Evolutionary conservation across 2,329 filamentous ascomycete species (phyloP).

Genomic region (Ilyonectria robusta): DNA sequence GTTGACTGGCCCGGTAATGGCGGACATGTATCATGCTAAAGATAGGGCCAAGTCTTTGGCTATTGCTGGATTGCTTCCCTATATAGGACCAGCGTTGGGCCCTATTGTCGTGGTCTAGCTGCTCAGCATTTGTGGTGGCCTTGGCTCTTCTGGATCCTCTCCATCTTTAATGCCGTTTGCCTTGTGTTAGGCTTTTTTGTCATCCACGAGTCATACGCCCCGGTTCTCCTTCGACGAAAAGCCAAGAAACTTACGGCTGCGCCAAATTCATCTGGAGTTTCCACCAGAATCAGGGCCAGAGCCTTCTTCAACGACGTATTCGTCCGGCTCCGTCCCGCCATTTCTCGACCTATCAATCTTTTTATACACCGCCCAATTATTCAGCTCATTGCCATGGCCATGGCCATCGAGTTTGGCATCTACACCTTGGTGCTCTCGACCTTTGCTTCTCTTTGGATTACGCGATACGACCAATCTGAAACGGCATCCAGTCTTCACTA

Average conservation of each 20-base stretch:
- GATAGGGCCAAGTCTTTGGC: conserved; percentile 55
- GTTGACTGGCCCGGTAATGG: conserved; percentile 53
- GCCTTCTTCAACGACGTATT: not conserved
- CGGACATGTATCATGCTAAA: conserved; percentile 53
- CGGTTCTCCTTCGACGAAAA: conserved; percentile 65
- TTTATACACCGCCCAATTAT: conserved; percentile 62
- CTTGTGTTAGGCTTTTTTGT: conserved; percentile 68
- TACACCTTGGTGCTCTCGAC: conserved; percentile 68
- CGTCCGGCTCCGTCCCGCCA: not conserved
- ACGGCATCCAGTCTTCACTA: conserved; percentile 64
- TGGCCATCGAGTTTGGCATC: conserved; percentile 64
- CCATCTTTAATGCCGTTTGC: conserved; percentile 69
- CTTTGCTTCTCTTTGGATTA: conserved; percentile 63
- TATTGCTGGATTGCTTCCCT: conserved; percentile 47
- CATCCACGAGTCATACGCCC: conserved; percentile 71
- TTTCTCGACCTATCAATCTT: conserved; percentile 42
- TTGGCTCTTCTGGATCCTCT: conserved; percentile 79
- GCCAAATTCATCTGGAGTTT: not conserved
- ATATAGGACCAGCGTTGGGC: conserved; percentile 75
- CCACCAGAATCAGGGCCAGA: too few species aligned
- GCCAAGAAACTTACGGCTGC: not conserved
- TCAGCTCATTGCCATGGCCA: conserved; percentile 60
- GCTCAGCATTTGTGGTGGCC: conserved; percentile 74
- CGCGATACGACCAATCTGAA: conserved; percentile 61
- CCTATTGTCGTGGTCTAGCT: conserved; percentile 77